These are phyloP conservation scores for Colletotrichum spinosum DNA, from an alignment of 2,329 filamentous ascomycete genomes.

Conservation along the genomic window DNA sequence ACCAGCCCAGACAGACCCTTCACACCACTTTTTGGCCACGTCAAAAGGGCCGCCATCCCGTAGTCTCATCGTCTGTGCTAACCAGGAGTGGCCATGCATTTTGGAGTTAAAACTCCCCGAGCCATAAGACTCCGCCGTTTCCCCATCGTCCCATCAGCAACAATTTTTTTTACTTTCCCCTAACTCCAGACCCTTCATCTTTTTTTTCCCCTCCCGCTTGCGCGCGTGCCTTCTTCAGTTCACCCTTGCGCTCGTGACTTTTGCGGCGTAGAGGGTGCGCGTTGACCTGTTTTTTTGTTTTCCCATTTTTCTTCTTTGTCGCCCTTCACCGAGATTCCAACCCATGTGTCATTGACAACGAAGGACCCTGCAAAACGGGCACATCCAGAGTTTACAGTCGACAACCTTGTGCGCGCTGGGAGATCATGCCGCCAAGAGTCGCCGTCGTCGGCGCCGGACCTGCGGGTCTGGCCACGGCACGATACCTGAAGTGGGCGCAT, in stretches of 20 bases:
- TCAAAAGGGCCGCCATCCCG: conserved; percentile 21
- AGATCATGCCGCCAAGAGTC: conserved; percentile 42
- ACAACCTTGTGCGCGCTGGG: not conserved
- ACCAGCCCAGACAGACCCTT: conserved; percentile 6
- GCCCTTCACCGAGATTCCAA: no score
- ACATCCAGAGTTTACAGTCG: not conserved
- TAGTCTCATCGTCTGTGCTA: conserved; percentile 23
- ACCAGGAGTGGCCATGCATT: conserved; percentile 3
- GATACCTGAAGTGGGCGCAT: conserved; percentile 54
- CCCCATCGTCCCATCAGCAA: conserved; percentile 25
- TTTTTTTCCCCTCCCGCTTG: not conserved
- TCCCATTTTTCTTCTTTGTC: no score
- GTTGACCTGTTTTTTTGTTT: not conserved
- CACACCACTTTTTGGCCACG: not conserved
- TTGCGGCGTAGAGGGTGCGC: conserved; percentile 15
- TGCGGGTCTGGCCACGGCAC: conserved; percentile 55
- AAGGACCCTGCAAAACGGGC: conserved; percentile 20
- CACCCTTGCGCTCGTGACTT: conserved; percentile 2
- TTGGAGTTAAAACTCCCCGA: not conserved
- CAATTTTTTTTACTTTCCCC: not conserved
- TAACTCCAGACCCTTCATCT: not conserved
- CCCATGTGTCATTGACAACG: conserved; percentile 21
- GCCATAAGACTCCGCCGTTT: conserved; percentile 30
- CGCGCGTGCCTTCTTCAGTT: not conserved
- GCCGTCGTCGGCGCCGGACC: conserved; percentile 58